phyloP scores from a whole-genome alignment of 768 basidiomycete species.

The Naganishia friedmannii region DNA sequence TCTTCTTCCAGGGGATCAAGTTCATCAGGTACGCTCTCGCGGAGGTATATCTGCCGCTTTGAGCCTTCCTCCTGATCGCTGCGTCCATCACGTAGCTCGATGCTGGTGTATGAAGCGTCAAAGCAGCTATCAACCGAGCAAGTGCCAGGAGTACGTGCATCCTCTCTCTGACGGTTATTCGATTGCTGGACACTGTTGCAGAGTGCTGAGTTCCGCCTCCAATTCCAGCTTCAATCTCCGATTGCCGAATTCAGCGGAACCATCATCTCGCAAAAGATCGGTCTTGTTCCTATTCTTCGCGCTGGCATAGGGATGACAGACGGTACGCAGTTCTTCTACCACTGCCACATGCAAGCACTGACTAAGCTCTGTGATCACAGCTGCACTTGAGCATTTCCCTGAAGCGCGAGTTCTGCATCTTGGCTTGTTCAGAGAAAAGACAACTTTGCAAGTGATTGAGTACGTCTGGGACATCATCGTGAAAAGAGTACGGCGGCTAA shows the following conservation, averaged over 20 bases:
- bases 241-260: conserved; percentile 75
- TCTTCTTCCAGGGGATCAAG: not conserved
- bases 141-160: conserved; percentile 10
- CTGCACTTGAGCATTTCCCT: conserved; percentile 79
- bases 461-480: not conserved
- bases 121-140: conserved; percentile 27
- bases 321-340: conserved; percentile 34
- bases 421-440: conserved; percentile 70
- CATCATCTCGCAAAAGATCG: conserved; percentile 70
- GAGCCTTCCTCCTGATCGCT: not conserved
- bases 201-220: not conserved
- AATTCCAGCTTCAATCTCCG: conserved; percentile 44
- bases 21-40: not conserved
- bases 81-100: conserved; percentile 29
- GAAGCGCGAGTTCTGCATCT: conserved; percentile 85
- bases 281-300: conserved; percentile 83
- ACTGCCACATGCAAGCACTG: not conserved
- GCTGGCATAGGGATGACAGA: conserved; percentile 93
- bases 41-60: not conserved
- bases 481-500: conserved; percentile 57
- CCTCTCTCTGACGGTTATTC: not conserved
- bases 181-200: not conserved
- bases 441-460: conserved; percentile 82
- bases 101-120: conserved; percentile 45
- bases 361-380: conserved; percentile 44